Evolutionary conservation across 768 basidiomycete genomes (phyloP).

Genomic region (Mycena haematopus): DNA sequence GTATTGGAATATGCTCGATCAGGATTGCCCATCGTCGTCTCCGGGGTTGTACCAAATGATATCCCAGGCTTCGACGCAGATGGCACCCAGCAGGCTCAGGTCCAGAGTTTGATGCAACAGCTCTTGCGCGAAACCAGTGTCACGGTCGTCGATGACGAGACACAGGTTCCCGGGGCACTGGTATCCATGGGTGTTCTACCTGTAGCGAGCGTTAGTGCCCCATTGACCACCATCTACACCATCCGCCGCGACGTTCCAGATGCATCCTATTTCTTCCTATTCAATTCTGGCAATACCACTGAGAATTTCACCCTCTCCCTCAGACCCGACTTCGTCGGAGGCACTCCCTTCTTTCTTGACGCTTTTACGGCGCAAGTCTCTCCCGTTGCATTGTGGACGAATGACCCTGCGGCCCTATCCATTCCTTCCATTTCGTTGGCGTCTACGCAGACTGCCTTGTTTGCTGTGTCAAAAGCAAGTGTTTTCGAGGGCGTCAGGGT

Average conservation of each 20-base stretch:
- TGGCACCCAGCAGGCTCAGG: conserved; percentile 19
- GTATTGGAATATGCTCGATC: conserved; percentile 25
- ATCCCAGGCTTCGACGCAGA: conserved; percentile 25
- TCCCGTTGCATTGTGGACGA: conserved; percentile 23
- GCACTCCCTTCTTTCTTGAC: conserved; percentile 28
- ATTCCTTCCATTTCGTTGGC: conserved; percentile 25
- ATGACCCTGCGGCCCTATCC: conserved; percentile 21
- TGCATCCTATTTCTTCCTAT: conserved; percentile 25
- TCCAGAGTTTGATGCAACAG: conserved; percentile 25
- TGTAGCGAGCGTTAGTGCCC: conserved; percentile 14
- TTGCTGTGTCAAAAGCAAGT: conserved; percentile 19
- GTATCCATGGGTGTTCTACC: conserved; percentile 23
- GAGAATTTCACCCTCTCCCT: conserved; percentile 25
- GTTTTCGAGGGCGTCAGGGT: conserved; percentile 18
- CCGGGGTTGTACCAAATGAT: conserved; percentile 22
- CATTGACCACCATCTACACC: conserved; percentile 10
- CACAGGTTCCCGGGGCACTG: conserved; percentile 16
- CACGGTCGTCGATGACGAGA: conserved; percentile 15
- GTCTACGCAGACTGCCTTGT: conserved; percentile 18
- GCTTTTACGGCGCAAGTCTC: conserved; percentile 23
- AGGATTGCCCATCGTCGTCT: conserved; percentile 23
- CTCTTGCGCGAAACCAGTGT: conserved; percentile 16
- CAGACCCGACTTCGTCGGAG: conserved; percentile 16
- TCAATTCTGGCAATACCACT: conserved; percentile 19
- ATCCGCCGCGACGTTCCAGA: conserved; percentile 16